Base-by-base conservation (phyloP, 129 eudicot genomes). In the Escallonia herrerae region DNA sequence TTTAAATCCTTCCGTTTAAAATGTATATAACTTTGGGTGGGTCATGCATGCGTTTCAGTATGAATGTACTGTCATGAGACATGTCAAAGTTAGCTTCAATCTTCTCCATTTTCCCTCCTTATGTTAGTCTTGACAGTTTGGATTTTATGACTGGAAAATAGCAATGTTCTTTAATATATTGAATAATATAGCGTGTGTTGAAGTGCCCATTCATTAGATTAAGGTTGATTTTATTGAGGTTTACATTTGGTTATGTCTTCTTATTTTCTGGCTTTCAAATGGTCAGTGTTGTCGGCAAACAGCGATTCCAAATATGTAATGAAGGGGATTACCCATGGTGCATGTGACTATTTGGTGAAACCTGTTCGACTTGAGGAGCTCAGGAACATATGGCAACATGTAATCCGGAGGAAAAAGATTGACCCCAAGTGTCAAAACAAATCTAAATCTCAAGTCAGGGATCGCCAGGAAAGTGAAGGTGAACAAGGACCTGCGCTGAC, bases 311-410 rank as follows among this genome's bases (percentile, higher is more conserved):
- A 89, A 64, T 91, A 86, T 50, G 99, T 93, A 43, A 89, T 93
- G 99, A 86, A 93, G 83, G 99, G 99, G 66, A 72, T 93, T 42
- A 83, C 90, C 3, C 99, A 93, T 9, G 99, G 99, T 40, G 99
- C 99, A 45, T 93, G 99, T 54, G 95, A 93, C 70, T 93, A 93
- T 73, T 79, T 93, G 75, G 91, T 93, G 75, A 93, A 93, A 64
- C 99, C 99, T 6, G 86, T 93, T 59, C 83, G 99, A 12, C 71
- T 93, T 43, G 99, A 93, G 81, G 99, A 93, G 77, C 79, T 93
- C 52, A 84, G 86, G 81, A 93, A 93, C 60, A 86, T 93, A 63
- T 93, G 99, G 99, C 99, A 93, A 65, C 99, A 93, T 46, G 99
- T 93, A 43, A 56, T 89, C 33, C 74, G 99, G 75, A 81, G 63